phyloP scores from a whole-genome alignment of 805 yeast genomes.

The Candida rishiriensis region DNA sequence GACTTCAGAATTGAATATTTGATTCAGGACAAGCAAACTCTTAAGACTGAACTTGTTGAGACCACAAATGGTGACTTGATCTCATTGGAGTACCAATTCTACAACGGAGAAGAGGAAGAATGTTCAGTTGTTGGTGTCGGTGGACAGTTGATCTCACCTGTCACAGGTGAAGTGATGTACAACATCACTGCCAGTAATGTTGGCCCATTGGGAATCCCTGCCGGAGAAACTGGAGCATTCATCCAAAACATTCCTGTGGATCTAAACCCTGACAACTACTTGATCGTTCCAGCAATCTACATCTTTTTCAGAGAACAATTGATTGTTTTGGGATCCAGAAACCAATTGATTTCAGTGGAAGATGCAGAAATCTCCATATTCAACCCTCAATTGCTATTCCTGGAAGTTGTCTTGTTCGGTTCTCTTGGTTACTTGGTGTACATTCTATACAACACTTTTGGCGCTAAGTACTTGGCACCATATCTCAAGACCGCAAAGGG shows the following conservation, averaged over 20 bases:
- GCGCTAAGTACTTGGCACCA: slow-evolving; percentile 43
- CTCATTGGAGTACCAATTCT: slow-evolving; percentile 46
- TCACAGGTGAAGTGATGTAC: slow-evolving; percentile 44
- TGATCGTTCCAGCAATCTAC: slow-evolving; percentile 56
- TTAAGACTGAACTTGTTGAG: slow-evolving; percentile 37
- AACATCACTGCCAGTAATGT: slow-evolving; percentile 62
- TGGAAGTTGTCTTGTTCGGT: slow-evolving; percentile 49
- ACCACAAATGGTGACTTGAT: slow-evolving; percentile 48
- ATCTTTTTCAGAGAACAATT: slow-evolving; percentile 46
- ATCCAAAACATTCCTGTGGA: slow-evolving; percentile 58
- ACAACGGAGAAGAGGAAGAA: slow-evolving; percentile 48
- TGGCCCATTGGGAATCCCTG: slow-evolving; percentile 52
- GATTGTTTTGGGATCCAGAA: slow-evolving; percentile 52
- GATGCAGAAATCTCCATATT: slow-evolving; percentile 68
- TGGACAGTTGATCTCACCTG: slow-evolving; percentile 57
- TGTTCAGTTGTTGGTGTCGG: slow-evolving; percentile 62
- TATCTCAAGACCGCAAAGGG: slow-evolving; percentile 27
- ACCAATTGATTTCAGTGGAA: slow-evolving; percentile 51
- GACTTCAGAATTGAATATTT: slow-evolving; percentile 46
- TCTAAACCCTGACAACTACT: slow-evolving; percentile 52
- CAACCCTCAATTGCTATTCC: slow-evolving; percentile 66
- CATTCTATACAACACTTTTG: slow-evolving; percentile 39
- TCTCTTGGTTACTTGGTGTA: slow-evolving; percentile 49
- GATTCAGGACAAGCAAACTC: slow-evolving; percentile 40
- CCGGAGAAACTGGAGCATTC: slow-evolving; percentile 47